Conservation (phyloP, 2,329 filamentous ascomycete genomes). For the Fusarium pseudograminearum region DNA sequence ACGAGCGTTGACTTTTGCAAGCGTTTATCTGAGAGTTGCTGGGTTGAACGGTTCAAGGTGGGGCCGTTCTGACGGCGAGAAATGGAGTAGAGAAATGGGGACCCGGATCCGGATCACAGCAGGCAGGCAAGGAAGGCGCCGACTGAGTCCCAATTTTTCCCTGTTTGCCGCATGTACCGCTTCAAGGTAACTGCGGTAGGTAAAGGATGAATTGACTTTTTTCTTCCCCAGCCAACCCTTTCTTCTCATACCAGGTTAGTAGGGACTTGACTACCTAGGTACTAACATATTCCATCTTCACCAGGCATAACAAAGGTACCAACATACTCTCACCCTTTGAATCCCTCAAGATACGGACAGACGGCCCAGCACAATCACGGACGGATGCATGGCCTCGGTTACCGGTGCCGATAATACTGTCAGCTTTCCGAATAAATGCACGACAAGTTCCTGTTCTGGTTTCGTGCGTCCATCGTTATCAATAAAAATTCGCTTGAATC, state of each 20-base stretch:
- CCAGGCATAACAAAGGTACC: background rate
- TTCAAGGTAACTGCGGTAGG: background rate
- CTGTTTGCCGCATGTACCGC: conserved; percentile 10
- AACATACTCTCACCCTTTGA: background rate
- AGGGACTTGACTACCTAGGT: too few species aligned
- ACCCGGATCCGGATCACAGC: conserved; percentile 31
- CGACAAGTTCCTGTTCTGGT: conserved; percentile 33
- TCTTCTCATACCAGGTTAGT: background rate
- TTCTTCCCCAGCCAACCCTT: background rate
- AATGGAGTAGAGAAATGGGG: conserved; percentile 18
- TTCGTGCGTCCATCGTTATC: conserved; percentile 20
- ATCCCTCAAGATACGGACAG: background rate
- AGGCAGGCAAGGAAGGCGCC: conserved; percentile 5
- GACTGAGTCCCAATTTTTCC: conserved; percentile 4
- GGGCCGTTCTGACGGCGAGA: conserved; percentile 35
- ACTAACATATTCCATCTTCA: background rate
- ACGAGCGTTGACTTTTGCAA: conserved; percentile 1
- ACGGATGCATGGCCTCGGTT: background rate
- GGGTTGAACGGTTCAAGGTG: conserved; percentile 15
- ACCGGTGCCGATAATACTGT: background rate
- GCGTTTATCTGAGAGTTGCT: conserved; percentile 1
- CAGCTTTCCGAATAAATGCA: conserved; percentile 13
- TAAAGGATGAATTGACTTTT: background rate
- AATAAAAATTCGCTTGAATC: conserved; percentile 1
- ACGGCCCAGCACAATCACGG: background rate